Percentiles rank a stretch among this genome's conserved stretches.
Evolutionary conservation across 2,329 filamentous ascomycete genomes (phyloP).

Genomic region (Scedosporium boydii): DNA sequence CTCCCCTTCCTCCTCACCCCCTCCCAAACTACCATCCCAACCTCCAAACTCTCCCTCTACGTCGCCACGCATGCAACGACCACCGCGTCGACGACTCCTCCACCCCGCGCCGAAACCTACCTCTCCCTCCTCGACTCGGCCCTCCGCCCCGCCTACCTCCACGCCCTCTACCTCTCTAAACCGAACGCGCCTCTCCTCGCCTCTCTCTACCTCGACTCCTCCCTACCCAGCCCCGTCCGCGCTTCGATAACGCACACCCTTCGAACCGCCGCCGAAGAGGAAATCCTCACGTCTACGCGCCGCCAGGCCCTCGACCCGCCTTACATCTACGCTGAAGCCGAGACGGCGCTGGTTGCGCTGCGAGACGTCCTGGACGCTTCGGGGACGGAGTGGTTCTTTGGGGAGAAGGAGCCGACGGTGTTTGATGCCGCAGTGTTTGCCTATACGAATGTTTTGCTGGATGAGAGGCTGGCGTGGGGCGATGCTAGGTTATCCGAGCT

Average conservation of each 20-base stretch:
- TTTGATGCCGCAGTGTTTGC: constrained; percentile 88
- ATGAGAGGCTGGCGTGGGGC: constrained; percentile 53
- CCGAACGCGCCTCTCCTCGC: constrained; percentile 60
- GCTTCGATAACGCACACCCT: constrained; percentile 56
- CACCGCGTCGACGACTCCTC: constrained; percentile 17
- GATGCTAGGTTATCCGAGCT: constrained; percentile 49
- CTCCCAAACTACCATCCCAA: constrained; percentile 13
- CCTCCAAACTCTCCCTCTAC: constrained; percentile 57
- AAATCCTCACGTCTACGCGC: constrained; percentile 58
- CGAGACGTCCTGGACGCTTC: constrained; percentile 25
- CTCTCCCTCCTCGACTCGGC: constrained; percentile 64
- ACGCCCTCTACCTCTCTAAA: constrained; percentile 68
- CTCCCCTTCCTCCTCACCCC: constrained; percentile 74
- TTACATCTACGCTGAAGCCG: constrained; percentile 32
- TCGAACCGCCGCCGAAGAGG: constrained; percentile 60
- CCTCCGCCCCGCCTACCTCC: constrained; percentile 80
- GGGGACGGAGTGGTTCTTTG: constrained; percentile 39
- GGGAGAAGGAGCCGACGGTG: constrained; percentile 46
- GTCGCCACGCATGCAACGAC: constrained; percentile 38
- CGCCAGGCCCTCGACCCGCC: constrained; percentile 21
- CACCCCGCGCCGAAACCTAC: constrained; percentile 62
- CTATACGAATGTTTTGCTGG: constrained; percentile 74
- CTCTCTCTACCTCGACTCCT: constrained; percentile 60
- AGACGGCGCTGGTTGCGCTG: constrained; percentile 36
- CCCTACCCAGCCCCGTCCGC: constrained; percentile 52